Evolutionary conservation across 306 rosid species (phyloP), one percentile per base, ranked within the genome.

Genomic region (Parietaria judaica): DNA sequence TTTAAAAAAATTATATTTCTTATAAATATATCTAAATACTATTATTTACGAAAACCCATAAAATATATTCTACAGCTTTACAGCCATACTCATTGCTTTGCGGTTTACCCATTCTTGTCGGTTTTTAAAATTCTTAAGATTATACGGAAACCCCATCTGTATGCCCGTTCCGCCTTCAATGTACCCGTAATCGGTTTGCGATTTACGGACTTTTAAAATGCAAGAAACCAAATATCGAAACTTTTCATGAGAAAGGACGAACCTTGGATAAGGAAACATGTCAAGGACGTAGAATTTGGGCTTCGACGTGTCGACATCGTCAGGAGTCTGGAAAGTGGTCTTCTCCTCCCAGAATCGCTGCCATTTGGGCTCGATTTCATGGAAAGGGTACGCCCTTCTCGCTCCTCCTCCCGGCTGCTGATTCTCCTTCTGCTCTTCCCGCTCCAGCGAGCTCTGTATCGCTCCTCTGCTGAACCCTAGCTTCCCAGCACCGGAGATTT

Each of bases 221-320:
- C 31, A 23, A 49, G 15, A 49, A 49, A 49, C 53, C 53, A 56
- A 51, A 36, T 7, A 35, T 8, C 8, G 3, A 37, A 52, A 31
- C 41, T n/a, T n/a, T 4, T 9, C 5, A 9, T 54, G 64, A 44
- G 54, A 56, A 37, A 35, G 44, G 47, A 52, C 41, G 36, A 23
- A 92, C 98, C 96, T 92, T 69, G 98, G 98, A 80, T 92, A 92
- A 63, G 98, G 98, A 61, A 92, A 92, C 98, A 88, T 92, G 66
- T 92, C 98, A 11, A 88, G 98, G 16, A 86, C 95, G 54, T 92
- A 92, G 64, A 60, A 92, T 60, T 92, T 92, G n/a, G 98, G 98
- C 49, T 92, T 92, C 13, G 94, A 79, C 13, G 74, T 72, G 57
- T 92, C 95, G 56, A 88, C 66, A 37, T 92, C 96, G 56, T 87